phyloP scores from a whole-genome alignment of 2,329 filamentous ascomycete genomes.

The Onygena corvina region DNA sequence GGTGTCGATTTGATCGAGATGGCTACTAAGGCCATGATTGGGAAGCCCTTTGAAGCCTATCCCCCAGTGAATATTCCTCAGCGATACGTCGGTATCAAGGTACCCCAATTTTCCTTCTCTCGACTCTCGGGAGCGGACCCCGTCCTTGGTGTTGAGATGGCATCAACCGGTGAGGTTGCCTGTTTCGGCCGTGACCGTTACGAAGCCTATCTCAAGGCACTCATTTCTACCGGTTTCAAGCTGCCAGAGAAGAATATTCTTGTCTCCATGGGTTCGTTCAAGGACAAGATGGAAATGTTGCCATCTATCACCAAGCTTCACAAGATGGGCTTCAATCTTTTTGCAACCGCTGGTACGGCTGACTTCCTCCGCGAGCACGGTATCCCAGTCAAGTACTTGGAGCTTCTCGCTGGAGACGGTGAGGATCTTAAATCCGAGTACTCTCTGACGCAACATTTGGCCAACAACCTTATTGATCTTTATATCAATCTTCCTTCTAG shows the following conservation, averaged over 20 bases:
- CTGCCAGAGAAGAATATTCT: slow-evolving; percentile 92
- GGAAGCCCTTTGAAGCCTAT: slow-evolving; percentile 68
- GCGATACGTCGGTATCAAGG: slow-evolving; percentile 89
- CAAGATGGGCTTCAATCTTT: slow-evolving; percentile 86
- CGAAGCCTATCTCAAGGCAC: slow-evolving; percentile 91
- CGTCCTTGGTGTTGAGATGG: slow-evolving; percentile 96
- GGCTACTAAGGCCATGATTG: slow-evolving; percentile 94
- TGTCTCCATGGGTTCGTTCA: slow-evolving; percentile 90
- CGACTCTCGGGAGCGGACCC: slow-evolving; percentile 91
- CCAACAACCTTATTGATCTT: slow-evolving; percentile 94
- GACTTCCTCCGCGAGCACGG: slow-evolving; percentile 92
- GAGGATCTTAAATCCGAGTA: slow-evolving; percentile 89
- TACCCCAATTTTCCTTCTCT: slow-evolving; percentile 98
- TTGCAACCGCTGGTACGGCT: slow-evolving; percentile 89
- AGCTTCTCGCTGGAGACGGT: slow-evolving; percentile 65
- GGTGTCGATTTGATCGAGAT: slow-evolving; percentile 95
- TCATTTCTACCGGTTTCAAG: slow-evolving; percentile 92
- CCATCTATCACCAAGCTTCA: slow-evolving; percentile 82
- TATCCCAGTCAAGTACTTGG: slow-evolving; percentile 84
- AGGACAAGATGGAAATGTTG: slow-evolving; percentile 96
- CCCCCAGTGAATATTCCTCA: slow-evolving; percentile 62
- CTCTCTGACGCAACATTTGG: slow-evolving; percentile 88
- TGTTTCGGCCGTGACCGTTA: slow-evolving; percentile 94
- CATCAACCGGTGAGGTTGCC: slow-evolving; percentile 93
- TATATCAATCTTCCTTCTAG: slow-evolving; percentile 99